Evolutionary conservation across 1,284 basidiomycete genomes (phyloP), one percentile per base, ranked within the genome.

Genomic region (Tilletia indica): DNA sequence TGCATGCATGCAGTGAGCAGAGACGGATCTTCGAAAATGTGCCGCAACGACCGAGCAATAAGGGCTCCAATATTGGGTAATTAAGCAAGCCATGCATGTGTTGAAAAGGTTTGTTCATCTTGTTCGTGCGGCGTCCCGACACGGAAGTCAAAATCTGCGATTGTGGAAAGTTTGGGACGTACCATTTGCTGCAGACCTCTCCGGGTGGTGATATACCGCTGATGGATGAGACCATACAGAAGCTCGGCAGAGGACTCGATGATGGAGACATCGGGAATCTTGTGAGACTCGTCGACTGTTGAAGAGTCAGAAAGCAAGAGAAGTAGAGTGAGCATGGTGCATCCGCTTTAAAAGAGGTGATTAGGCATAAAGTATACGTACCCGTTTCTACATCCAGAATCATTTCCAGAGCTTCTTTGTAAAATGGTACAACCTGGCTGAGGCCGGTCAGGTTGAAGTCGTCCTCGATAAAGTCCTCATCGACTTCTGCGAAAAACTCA

Each of bases 361-460:
- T 0, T 31, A 31, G 11, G 38, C 61, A 9, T 34, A 4, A 25
- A 9, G 38, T 16, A 21, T 8, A 67, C 66, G 6, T 45, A 67
- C 66, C 36, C 86, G 97, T 93, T 86, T 99, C 97, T 69, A 99
- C 96, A 86, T 99, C 97, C 73, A 99, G 86, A n/a, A 99, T 94
- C 97, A 99, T 99, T 87, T 99, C 97, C 89, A 99, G 91, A 38
- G 97, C 97, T 85, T 99, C 97, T 86, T 97, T 95, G 93, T 97
- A 99, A 84, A 99, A 99, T 9, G 97, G 88, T 0, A 99, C 95
- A 88, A 97, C 91, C 21, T 90, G 89, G 84, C 94, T 95, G 77
- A 99, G 86, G 1, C 97, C 97, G 0, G 97, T 99, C 70, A 99
- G 87, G 86, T 99, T 99, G 87, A 99, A 99, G 85, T 99, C 97